These are phyloP conservation scores for Aspergillus sp. DNA, from an alignment of 2,329 filamentous ascomycete genomes.

Conservation along the genomic window DNA sequence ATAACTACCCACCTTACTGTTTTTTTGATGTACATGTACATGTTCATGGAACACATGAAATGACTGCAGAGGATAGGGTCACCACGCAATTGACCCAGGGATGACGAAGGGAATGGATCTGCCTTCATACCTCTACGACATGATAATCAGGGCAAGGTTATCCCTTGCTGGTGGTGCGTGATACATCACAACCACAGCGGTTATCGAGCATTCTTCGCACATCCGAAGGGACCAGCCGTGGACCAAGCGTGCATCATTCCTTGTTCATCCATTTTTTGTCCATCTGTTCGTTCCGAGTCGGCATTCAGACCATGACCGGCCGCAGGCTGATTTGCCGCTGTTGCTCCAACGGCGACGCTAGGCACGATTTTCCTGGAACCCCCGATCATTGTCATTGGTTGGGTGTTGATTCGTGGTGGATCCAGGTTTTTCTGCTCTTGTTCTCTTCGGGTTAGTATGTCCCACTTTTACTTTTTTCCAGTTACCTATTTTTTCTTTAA, in stretches of 20 bases:
- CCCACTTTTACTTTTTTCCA: constrained; percentile 2
- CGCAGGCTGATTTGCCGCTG: constrained; percentile 9
- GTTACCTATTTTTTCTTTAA: background rate
- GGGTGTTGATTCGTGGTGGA: constrained; percentile 12
- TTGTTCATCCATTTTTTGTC: background rate
- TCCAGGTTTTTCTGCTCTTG: constrained; percentile 6
- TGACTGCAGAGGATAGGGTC: background rate
- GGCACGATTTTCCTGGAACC: constrained; percentile 16
- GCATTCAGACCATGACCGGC: background rate
- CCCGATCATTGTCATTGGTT: constrained; percentile 13
- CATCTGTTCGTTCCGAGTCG: constrained; percentile 1
- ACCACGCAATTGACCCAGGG: background rate
- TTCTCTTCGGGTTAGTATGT: constrained; percentile 6
- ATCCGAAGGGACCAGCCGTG: background rate
- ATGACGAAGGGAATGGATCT: background rate
- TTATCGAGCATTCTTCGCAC: background rate
- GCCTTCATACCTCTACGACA: background rate
- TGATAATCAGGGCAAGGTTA: background rate
- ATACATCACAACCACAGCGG: background rate
- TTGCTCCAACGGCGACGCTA: constrained; percentile 20
- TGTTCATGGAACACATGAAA: background rate
- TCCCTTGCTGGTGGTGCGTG: background rate
- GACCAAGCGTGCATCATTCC: background rate
- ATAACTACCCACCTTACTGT: too few species aligned
- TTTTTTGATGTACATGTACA: too few species aligned